A percentile compares a stretch with the other conserved stretches of the same genome.
Evolutionary conservation across 208 protist species (phyloP).

Genomic region (Trypanosoma brucei): DNA sequence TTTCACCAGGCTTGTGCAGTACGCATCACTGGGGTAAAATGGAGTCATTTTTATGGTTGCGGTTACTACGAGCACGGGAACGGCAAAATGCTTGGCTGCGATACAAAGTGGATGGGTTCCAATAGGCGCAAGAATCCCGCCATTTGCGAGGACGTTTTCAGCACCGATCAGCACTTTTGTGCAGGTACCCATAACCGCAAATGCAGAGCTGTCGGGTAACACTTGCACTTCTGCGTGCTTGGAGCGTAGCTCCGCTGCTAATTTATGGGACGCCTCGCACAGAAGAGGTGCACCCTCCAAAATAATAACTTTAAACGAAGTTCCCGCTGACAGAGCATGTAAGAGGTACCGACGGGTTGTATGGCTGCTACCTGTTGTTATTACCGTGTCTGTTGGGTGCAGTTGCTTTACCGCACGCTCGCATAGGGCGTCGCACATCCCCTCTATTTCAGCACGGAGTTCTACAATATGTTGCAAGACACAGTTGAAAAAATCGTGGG

Average conservation of each 20-base stretch:
- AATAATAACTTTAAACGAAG: slow-evolving; percentile 92
- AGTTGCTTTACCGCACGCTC: slow-evolving; percentile 56
- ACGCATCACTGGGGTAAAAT: slow-evolving; percentile 92
- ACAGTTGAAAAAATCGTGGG: slow-evolving; percentile 50
- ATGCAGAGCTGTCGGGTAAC: slow-evolving; percentile 93
- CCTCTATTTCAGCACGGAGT: slow-evolving; percentile 58
- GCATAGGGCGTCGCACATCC: slow-evolving; percentile 74
- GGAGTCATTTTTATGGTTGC: slow-evolving; percentile 96
- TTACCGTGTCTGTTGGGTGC: slow-evolving; percentile 67
- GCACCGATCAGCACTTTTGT: slow-evolving; percentile 96
- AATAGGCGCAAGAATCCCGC: slow-evolving; percentile 92
- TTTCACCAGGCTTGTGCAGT: slow-evolving; percentile 85
- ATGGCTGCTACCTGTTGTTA: slow-evolving; percentile 75
- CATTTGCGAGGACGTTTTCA: slow-evolving; percentile 95
- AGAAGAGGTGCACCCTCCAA: slow-evolving; percentile 85
- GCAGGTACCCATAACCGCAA: slow-evolving; percentile 96
- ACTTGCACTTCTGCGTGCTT: slow-evolving; percentile 86
- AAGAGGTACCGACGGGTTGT: slow-evolving; percentile 62
- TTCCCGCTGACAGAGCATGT: slow-evolving; percentile 24
- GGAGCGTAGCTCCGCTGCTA: slow-evolving; percentile 74
- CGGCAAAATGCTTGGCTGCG: slow-evolving; percentile 92
- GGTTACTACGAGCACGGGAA: slow-evolving; percentile 94
- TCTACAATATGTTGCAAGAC: slow-evolving; percentile 54
- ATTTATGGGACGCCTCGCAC: slow-evolving; percentile 37
- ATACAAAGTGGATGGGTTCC: slow-evolving; percentile 93